These are phyloP conservation scores for Coniochaeta sp. DNA, from an alignment of 2,329 filamentous ascomycete species.

Conservation along the genomic window DNA sequence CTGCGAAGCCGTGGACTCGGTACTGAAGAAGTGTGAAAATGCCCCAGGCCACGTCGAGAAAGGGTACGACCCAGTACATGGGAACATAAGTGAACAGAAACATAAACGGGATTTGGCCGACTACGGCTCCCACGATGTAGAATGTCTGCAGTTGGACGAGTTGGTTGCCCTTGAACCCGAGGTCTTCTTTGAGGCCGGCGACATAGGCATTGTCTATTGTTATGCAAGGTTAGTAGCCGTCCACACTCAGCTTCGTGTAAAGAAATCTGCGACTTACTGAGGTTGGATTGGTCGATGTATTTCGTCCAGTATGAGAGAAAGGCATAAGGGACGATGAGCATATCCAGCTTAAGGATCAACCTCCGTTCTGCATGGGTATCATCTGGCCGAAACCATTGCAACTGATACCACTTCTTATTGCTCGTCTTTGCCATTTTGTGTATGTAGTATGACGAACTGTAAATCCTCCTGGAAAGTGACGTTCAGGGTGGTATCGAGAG, in stretches of 20 bases:
- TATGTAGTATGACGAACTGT: background rate
- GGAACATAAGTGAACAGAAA: conserved; percentile 39
- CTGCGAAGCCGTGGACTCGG: conserved; percentile 37
- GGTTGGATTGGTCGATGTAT: conserved; percentile 47
- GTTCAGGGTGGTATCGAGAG: background rate
- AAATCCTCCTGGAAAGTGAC: background rate
- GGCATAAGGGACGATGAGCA: conserved; percentile 48
- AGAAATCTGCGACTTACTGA: conserved; percentile 28
- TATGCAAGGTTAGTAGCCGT: background rate
- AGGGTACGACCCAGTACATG: conserved; percentile 43
- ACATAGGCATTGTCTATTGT: conserved; percentile 45
- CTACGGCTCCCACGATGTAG: conserved; percentile 41
- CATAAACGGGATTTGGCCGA: conserved; percentile 43
- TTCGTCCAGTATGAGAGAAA: conserved; percentile 50
- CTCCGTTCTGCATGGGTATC: conserved; percentile 42
- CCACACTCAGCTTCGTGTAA: background rate
- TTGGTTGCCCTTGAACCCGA: conserved; percentile 43
- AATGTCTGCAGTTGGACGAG: conserved; percentile 48
- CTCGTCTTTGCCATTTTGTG: background rate
- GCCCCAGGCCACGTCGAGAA: conserved; percentile 46
- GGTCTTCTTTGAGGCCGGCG: conserved; percentile 43
- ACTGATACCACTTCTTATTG: conserved; percentile 24
- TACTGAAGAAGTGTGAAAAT: conserved; percentile 50
- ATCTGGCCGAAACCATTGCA: conserved; percentile 39
- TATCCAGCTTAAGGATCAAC: conserved; percentile 47